phyloP scores from a whole-genome alignment of 345 rosid genomes.

The Cardamine resedifolia region DNA sequence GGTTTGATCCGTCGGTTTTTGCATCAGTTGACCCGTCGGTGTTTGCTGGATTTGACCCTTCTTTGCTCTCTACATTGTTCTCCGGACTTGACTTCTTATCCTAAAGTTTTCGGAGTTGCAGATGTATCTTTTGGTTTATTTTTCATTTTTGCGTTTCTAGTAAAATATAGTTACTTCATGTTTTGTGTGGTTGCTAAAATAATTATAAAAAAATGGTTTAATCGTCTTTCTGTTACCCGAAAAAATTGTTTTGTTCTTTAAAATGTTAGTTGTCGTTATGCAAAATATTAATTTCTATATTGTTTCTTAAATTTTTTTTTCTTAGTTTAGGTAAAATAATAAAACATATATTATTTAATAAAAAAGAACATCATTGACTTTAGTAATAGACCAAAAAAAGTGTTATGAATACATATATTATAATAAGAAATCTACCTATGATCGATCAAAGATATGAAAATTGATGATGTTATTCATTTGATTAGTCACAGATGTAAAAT shows the following conservation, averaged over 20 bases:
- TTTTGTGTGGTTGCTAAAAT: neutral
- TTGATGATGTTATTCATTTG: neutral
- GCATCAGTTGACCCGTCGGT: constrained; percentile 21
- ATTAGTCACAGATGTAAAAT: neutral
- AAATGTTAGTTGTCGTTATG: neutral
- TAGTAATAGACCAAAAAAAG: neutral
- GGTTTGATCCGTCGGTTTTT: constrained; percentile 21
- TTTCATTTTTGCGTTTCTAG: neutral
- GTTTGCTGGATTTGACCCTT: constrained; percentile 29
- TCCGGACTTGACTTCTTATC: constrained; percentile 26
- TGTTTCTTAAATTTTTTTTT: neutral
- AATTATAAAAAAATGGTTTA: neutral
- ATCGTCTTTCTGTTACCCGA: neutral
- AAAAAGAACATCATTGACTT: neutral
- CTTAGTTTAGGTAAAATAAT: neutral
- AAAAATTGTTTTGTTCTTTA: neutral
- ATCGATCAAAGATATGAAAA: neutral
- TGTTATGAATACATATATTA: too few relatives aligned
- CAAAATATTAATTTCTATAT: neutral
- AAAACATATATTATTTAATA: neutral
- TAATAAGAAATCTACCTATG: too few relatives aligned
- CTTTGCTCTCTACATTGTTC: constrained; percentile 16
- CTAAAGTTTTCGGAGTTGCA: neutral
- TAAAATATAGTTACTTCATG: neutral
- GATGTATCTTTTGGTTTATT: neutral